Evolutionary conservation across 2,329 filamentous ascomycete species (phyloP).

Genomic region (Ophiostoma pallidulum): DNA sequence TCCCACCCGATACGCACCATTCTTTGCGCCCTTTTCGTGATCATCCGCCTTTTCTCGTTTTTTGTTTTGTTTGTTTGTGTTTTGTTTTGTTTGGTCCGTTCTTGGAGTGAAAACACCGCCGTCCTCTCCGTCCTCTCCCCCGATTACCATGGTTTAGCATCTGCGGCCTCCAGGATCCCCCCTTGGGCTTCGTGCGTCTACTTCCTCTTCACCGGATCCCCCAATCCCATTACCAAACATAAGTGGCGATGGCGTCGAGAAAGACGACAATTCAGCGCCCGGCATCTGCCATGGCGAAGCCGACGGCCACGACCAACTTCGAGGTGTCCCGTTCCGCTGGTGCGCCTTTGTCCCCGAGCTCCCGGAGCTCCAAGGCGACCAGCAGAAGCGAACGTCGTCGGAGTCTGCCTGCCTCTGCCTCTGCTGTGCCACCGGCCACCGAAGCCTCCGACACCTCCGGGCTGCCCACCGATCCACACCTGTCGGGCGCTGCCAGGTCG

Average conservation of each 20-base stretch:
- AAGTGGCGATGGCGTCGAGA: not conserved
- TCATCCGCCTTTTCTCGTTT: not conserved
- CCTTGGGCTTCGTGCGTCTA: too few relatives aligned
- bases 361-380: not conserved
- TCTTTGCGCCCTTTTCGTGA: not conserved
- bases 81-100: too few relatives aligned
- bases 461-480: not conserved
- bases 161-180: too few relatives aligned
- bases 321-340: not conserved
- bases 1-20: not conserved
- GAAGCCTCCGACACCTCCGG: not conserved
- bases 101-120: too few relatives aligned
- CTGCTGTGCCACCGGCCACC: not conserved
- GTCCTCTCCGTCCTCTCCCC: too few relatives aligned
- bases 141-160: too few relatives aligned
- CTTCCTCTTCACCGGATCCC: not conserved
- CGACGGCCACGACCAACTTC: not conserved
- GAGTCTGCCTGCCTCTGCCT: conserved; percentile 6
- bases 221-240: not conserved
- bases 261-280: conserved; percentile 1
- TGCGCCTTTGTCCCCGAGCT: not conserved
- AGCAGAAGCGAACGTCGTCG: conserved; percentile 11
- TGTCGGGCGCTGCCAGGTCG: not conserved
- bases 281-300: conserved; percentile 6
- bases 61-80: not conserved